phyloP scores from a whole-genome alignment of 805 yeast species.

The Candida arabinofermentans region DNA sequence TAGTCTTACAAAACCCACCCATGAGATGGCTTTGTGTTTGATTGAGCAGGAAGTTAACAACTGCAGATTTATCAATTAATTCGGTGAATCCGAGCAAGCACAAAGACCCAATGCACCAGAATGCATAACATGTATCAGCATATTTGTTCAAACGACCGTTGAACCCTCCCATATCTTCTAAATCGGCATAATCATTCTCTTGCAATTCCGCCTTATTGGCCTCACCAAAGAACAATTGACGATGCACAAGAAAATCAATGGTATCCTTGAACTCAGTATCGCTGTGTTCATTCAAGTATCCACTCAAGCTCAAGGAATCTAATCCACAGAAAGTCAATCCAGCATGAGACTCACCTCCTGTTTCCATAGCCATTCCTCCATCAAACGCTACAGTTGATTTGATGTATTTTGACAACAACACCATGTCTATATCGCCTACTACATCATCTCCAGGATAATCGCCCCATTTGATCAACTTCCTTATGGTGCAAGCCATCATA shows the following conservation, averaged over 20 bases:
- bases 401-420: constrained; percentile 37
- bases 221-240: constrained; percentile 49
- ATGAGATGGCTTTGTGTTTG: constrained; percentile 56
- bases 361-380: constrained; percentile 70
- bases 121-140: constrained; percentile 84
- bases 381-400: constrained; percentile 36
- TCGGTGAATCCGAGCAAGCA: constrained; percentile 31
- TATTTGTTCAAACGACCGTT: constrained; percentile 84
- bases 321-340: constrained; percentile 87
- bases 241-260: constrained; percentile 54
- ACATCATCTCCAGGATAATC: constrained; percentile 25
- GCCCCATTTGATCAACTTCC: constrained; percentile 40
- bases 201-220: constrained; percentile 26
- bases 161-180: constrained; percentile 66
- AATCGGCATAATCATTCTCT: constrained; percentile 34
- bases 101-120: constrained; percentile 73
- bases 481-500: constrained; percentile 66
- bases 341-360: constrained; percentile 64
- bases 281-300: constrained; percentile 14
- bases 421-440: constrained; percentile 41
- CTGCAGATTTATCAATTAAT: constrained; percentile 35
- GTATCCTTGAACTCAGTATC: constrained; percentile 36
- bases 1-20: constrained; percentile 78
- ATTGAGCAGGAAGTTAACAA: constrained; percentile 42
- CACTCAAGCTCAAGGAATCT: constrained; percentile 49